These are phyloP conservation scores for Apophysomyces sp. DNA, from an alignment of 371 early-diverging fungal species.

Conservation along the genomic window DNA sequence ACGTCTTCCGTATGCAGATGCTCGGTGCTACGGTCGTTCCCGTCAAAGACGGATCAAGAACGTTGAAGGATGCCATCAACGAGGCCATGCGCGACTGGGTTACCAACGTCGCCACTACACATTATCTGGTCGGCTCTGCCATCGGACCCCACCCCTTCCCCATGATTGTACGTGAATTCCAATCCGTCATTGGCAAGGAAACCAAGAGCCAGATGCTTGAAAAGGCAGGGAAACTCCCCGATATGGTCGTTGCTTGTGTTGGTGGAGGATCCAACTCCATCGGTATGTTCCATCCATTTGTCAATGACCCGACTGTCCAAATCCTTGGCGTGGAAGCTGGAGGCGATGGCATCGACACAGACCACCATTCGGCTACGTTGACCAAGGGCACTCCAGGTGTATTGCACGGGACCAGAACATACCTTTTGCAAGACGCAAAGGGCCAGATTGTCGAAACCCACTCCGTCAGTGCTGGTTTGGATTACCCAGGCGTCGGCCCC, in stretches of 20 bases:
- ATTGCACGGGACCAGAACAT: constrained; percentile 94
- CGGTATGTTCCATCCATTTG: constrained; percentile 96
- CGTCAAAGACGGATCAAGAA: constrained; percentile 76
- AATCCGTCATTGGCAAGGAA: constrained; percentile 90
- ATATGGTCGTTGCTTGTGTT: constrained; percentile 94
- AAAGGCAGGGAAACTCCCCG: constrained; percentile 84
- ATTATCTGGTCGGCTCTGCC: constrained; percentile 96
- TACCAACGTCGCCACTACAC: constrained; percentile 89
- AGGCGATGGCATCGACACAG: constrained; percentile 86
- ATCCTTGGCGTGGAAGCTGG: constrained; percentile 95
- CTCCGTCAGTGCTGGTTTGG: constrained; percentile 93
- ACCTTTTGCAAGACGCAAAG: constrained; percentile 87
- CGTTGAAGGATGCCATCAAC: constrained; percentile 97
- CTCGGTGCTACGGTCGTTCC: constrained; percentile 93
- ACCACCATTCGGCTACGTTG: constrained; percentile 88
- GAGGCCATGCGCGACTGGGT: constrained; percentile 99
- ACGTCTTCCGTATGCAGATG: constrained; percentile 95
- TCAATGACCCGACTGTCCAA: constrained; percentile 76
- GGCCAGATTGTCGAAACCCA: constrained; percentile 97
- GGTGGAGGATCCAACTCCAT: constrained; percentile 95
- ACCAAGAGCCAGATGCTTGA: constrained; percentile 81
- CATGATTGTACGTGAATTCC: constrained; percentile 94
- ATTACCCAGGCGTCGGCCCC: constrained; percentile 98
- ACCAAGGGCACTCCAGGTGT: constrained; percentile 90
- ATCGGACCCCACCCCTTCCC: constrained; percentile 97